Evolutionary conservation across 202 grass and related monocot genomes (phyloP), one percentile per base, ranked within the genome.

Genomic region (Bolboschoenoplectus hybrid): DNA sequence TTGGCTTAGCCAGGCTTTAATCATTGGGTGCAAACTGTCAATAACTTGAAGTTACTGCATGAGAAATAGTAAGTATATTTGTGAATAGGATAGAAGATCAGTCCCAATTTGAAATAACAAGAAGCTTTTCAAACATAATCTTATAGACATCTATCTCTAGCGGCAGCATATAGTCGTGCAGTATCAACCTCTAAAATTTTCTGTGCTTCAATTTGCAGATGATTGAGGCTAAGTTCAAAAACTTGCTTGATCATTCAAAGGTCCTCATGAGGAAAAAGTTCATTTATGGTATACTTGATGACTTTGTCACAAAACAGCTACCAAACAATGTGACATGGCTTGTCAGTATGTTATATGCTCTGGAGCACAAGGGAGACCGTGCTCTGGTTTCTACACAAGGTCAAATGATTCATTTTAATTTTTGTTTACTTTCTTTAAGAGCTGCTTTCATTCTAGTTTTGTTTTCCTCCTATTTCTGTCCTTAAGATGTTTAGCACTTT

Each of bases 291-390:
- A 96, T 98, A 87, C 86, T 98, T 78, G 90, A 98, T 94, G 93
- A 98, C 79, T 98, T 98, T 87, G 92, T 95, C 46, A 98, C 96
- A 77, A 98, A 98, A 87, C 96, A 98, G 87, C 91, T 98, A 67
- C 96, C 96, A 7, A 92, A 98, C 87, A 98, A 98, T 88, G 96
- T 98, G 85, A 98, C 96, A 67, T 98, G 96, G 96, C 93, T 92
- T 79, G 80, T 98, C 43, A 98, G 96, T 90, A 83, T 98, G 84
- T 91, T 98, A 66, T 98, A 98, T 90, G 96, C 96, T 90, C 56
- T 98, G 85, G 96, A 98, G 90, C 96, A 98, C 85, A 92, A 94
- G 86, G 96, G 96, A 47, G 93, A 98, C 79, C 84, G 93, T 89
- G 91, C 93, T 89, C 85, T 92, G 75, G 89, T 89, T 81, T 96